Percentiles rank a stretch among this genome's conserved stretches.
phyloP scores from a whole-genome alignment of 2,329 filamentous ascomycete genomes.

The Xylaria sp. region DNA sequence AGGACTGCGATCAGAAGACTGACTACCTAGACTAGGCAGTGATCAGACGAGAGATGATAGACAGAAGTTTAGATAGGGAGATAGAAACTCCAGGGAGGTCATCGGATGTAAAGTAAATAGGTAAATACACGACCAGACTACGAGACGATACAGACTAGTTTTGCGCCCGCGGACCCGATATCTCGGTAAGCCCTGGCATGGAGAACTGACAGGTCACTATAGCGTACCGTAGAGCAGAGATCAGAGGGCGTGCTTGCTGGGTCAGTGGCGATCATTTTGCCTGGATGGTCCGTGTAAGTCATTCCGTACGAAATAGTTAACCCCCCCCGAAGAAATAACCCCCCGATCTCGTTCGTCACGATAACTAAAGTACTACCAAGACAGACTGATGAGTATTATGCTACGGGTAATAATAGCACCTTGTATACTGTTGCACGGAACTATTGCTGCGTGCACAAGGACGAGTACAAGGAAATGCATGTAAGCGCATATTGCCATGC shows the following conservation, averaged over 20 bases:
- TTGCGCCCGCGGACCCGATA: conserved; percentile 12
- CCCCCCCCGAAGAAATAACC: too few species aligned
- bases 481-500: background rate
- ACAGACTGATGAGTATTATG: too few species aligned
- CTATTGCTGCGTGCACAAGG: background rate
- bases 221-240: background rate
- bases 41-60: too few species aligned
- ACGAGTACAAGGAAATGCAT: background rate
- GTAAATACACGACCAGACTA: too few species aligned
- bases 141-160: background rate
- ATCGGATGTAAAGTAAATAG: too few species aligned
- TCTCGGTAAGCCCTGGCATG: conserved; percentile 11
- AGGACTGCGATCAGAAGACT: background rate
- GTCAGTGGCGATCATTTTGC: background rate
- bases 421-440: background rate
- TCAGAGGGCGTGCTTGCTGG: background rate
- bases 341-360: too few species aligned
- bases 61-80: too few species aligned
- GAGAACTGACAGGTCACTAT: background rate
- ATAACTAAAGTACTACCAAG: too few species aligned
- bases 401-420: background rate
- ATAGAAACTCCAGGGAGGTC: too few species aligned
- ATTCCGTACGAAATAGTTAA: too few species aligned
- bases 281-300: background rate
- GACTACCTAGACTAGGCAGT: too few species aligned